Evolutionary conservation across 2,329 filamentous ascomycete species (phyloP).

Genomic region (Cordyceps cateniannulata): DNA sequence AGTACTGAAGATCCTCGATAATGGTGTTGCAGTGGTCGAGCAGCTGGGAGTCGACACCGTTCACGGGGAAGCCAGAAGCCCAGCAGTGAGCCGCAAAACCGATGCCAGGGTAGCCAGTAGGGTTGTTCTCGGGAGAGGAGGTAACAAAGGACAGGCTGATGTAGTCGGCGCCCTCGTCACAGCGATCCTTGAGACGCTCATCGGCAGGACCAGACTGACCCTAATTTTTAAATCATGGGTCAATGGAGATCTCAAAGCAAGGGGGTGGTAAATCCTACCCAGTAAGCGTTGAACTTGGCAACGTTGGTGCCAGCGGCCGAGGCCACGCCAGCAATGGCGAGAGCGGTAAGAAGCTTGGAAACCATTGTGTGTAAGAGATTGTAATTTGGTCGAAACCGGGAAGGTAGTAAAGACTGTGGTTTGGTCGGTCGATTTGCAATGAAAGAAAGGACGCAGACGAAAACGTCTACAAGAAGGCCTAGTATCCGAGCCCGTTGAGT

Average conservation of each 20-base stretch:
- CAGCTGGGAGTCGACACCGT: slow-evolving; percentile 23
- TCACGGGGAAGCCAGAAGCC: slow-evolving; percentile 19
- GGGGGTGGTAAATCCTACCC: slow-evolving; percentile 23
- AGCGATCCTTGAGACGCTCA: slow-evolving; percentile 28
- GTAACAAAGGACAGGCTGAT: slow-evolving; percentile 34
- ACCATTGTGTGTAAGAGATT: slow-evolving; percentile 21
- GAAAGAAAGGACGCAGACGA: slow-evolving; percentile 36
- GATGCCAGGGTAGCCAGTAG: slow-evolving; percentile 29
- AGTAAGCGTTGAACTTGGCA: slow-evolving; percentile 32
- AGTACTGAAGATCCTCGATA: slow-evolving; percentile 34
- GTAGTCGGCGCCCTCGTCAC: slow-evolving; percentile 30
- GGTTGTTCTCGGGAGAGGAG: slow-evolving; percentile 28
- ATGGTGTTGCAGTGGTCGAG: slow-evolving; percentile 30
- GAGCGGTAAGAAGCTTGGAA: slow-evolving; percentile 17
- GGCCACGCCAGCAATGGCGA: slow-evolving; percentile 19
- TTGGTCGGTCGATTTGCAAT: slow-evolving; percentile 18
- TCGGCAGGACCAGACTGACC: slow-evolving; percentile 26
- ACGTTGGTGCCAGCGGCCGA: slow-evolving; percentile 18
- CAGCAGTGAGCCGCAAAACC: slow-evolving; percentile 36
- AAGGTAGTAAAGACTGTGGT: slow-evolving; percentile 21
- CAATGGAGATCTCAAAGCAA: neutral
- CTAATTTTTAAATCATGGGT: slow-evolving; percentile 17
- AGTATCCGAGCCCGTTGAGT: slow-evolving; percentile 22
- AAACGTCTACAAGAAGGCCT: slow-evolving; percentile 27
- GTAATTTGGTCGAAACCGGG: slow-evolving; percentile 28